Evolutionary conservation across 164 flowering plant genomes (phyloP), one percentile per base, ranked within the genome.

Genomic region (Dillenia turbinata): DNA sequence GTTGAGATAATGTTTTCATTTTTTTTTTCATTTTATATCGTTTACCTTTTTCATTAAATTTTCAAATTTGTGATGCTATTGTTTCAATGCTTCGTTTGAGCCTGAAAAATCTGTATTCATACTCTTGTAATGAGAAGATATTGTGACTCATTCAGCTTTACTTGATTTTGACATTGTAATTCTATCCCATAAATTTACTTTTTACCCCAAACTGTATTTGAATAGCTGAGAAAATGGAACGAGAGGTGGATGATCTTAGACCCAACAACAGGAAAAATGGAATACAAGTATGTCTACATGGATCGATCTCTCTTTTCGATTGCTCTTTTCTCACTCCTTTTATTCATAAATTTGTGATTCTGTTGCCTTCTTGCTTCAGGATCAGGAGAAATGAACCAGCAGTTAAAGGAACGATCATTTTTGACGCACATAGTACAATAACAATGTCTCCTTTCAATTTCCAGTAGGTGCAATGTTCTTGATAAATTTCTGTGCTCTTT

Each of bases 201-300:
- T 26, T 26, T 26, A 2, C 40, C 40, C 40, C 40, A 26, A 26
- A 26, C 2, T 26, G 40, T 2, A 26, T 64, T 19, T 75, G 57
- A 57, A 47, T 76, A 95, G 99, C 71, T 95, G 71, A 80, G 92
- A 70, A 92, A 95, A 78, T 95, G 99, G 97, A 95, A 95, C 12
- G 97, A 95, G 71, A 78, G 99, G 43, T 95, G 99, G 99, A 77
- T 91, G 77, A 87, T 89, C 63, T 78, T 95, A 48, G 99, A 95
- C 68, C 97, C 99, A 22, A 91, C 94, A 19, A 89, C 99, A 11
- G 97, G 97, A 51, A 89, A 82, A 80, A 89, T 95, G 96, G 99
- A 95, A 77, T 95, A 95, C 88, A 95, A 92, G 99, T 95, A 81
- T 60, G 81, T 55, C 44, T 22, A 44, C 55, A 9, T 10, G 26